Evolutionary conservation across 768 basidiomycete genomes (phyloP), one percentile per base, ranked within the genome.

Genomic region (Pleurotus citrinopileatus): DNA sequence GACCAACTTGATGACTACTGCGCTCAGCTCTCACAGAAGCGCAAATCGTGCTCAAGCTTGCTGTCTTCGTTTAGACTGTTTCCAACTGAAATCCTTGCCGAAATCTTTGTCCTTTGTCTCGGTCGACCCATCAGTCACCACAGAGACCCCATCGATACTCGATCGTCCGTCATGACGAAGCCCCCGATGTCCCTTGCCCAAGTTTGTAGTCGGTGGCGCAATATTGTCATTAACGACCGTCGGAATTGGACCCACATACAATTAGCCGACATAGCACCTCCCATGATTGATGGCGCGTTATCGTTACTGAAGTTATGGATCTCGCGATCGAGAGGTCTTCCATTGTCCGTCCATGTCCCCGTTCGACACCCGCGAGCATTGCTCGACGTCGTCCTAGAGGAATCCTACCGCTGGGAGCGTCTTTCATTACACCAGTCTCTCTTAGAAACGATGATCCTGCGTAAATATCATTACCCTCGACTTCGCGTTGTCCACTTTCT

Each of bases 171-270:
- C 12, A 25, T 44, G 43, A 12, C 20, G 4, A 44, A 44, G 43
- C 43, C 43, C 2, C 43, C 43, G 9, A 44, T 44, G 43, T 44
- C 43, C 8, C 62, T 88, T 55, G 83, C 84, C 7, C 82, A 79
- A 74, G 77, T 82, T 19, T 89, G 84, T 62, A 70, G 67, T 51
- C 68, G 67, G 40, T 84, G 84, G 84, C 74, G 85, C 47, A 64
- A 64, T 25, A 63, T 78, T n/a, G 76, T 77, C 47, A 64, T 78
- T 28, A 64, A 64, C 20, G 80, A 85, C 58, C 60, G 73, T 1
- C 80, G 76, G 13, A 56, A 86, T 26, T 86, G 85, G 85, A 85
- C 78, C 60, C 79, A 81, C n/a, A 74, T 90, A 53, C 84, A 79
- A 78, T 84, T 88, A 63, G 72, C 73, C 44, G 81, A 84, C 32